Evolutionary conservation across 257 asterid genomes (phyloP).

Genomic region (Solanum etuberosum): DNA sequence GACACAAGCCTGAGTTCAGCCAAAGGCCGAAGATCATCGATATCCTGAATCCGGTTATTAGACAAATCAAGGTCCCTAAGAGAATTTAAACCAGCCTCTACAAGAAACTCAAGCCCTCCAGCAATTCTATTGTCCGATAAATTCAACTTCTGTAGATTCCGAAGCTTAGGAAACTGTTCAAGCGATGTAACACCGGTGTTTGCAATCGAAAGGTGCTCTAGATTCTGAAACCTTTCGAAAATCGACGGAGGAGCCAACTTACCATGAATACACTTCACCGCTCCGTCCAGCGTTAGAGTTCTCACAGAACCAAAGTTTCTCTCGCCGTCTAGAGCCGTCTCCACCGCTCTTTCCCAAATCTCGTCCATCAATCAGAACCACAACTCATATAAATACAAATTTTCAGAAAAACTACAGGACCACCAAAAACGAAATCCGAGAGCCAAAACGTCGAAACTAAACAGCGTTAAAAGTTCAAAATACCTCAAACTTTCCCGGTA

Average conservation of each 20-base stretch:
- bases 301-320: conserved; percentile 57
- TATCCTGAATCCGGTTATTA: conserved; percentile 72
- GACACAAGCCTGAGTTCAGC: conserved; percentile 78
- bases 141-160: conserved; percentile 58
- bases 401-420: background rate
- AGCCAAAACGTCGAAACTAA: background rate
- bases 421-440: background rate
- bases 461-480: background rate
- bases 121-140: conserved; percentile 85
- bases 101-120: conserved; percentile 75
- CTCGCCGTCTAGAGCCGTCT: conserved; percentile 83
- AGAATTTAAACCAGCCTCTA: conserved; percentile 61
- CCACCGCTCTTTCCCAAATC: conserved; percentile 96
- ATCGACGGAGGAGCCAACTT: conserved; percentile 82
- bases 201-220: conserved; percentile 80
- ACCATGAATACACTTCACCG: conserved; percentile 87
- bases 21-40: conserved; percentile 69
- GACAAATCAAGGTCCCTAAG: conserved; percentile 90
- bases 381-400: background rate
- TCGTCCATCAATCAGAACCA: conserved; percentile 52
- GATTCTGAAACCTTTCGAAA: conserved; percentile 74
- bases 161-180: conserved; percentile 72
- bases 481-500: background rate
- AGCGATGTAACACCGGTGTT: conserved; percentile 81
- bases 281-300: conserved; percentile 80